Percentiles rank a stretch among this genome's conserved stretches.
phyloP scores from a whole-genome alignment of 2,329 filamentous ascomycete species.

The Calcarisporium arbuscula region DNA sequence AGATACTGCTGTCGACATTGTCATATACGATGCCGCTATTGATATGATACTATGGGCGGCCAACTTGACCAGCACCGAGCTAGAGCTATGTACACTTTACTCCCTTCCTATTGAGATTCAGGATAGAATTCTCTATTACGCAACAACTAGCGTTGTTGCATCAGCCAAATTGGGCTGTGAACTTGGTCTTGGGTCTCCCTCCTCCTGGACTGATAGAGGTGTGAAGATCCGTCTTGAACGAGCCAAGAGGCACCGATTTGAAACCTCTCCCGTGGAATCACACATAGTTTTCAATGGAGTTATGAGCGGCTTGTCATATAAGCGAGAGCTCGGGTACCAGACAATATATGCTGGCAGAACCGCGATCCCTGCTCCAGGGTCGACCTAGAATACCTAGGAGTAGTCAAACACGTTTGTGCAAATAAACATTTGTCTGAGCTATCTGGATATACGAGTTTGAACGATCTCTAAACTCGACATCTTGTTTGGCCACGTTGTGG shows the following conservation, averaged over 20 bases:
- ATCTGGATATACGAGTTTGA: too few species aligned
- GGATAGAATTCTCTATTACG: constrained; percentile 10
- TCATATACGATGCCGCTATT: constrained; percentile 10
- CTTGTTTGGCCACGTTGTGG: too few species aligned
- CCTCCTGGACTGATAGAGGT: constrained; percentile 10
- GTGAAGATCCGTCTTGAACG: constrained; percentile 10
- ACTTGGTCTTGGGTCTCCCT: constrained; percentile 8
- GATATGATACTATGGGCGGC: constrained; percentile 14
- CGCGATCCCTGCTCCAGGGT: background rate
- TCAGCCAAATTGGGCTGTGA: constrained; percentile 11
- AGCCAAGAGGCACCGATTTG: constrained; percentile 9
- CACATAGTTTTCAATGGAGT: constrained; percentile 9
- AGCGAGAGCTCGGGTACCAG: constrained; percentile 5
- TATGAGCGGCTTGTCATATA: constrained; percentile 12
- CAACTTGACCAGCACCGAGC: constrained; percentile 1
- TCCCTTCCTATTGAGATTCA: constrained; percentile 14
- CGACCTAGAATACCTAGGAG: background rate
- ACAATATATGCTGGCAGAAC: background rate
- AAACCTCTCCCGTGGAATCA: constrained; percentile 11
- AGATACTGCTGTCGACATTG: too few species aligned
- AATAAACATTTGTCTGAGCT: too few species aligned
- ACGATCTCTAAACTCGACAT: too few species aligned
- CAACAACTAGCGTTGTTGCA: constrained; percentile 5
- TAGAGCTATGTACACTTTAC: constrained; percentile 6
- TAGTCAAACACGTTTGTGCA: too few species aligned